Evolutionary conservation across 768 basidiomycete genomes (phyloP).

Genomic region (Pleurotus sapidus): DNA sequence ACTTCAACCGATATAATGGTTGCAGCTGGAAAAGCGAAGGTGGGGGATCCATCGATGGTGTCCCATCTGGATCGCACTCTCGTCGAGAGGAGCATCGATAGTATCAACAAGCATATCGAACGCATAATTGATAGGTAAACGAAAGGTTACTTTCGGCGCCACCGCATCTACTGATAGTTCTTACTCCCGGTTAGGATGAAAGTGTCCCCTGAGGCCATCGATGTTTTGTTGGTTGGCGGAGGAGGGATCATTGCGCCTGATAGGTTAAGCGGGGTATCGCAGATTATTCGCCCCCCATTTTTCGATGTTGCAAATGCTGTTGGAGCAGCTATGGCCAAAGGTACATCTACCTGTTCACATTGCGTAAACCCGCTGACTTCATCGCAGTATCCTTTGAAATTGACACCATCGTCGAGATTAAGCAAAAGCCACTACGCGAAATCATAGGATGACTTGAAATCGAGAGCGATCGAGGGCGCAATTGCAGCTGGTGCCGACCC

Average conservation of each 20-base stretch:
- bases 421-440: constrained; percentile 11
- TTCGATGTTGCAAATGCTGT: constrained; percentile 61
- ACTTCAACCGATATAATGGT: constrained; percentile 65
- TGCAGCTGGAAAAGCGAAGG: constrained; percentile 14
- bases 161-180: neutral
- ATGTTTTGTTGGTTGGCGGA: constrained; percentile 64
- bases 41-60: constrained; percentile 18
- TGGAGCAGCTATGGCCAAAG: constrained; percentile 23
- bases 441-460: constrained; percentile 31
- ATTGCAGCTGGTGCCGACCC: constrained; percentile 43
- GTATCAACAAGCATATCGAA: constrained; percentile 23
- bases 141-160: neutral
- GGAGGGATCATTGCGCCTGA: constrained; percentile 59
- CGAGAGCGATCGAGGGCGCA: constrained; percentile 39
- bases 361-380: no score
- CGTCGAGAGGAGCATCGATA: constrained; percentile 12
- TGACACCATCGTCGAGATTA: constrained; percentile 27
- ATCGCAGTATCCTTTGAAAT: constrained; percentile 25
- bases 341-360: neutral
- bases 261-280: constrained; percentile 46
- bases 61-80: constrained; percentile 12
- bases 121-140: constrained; percentile 12
- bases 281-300: constrained; percentile 24
- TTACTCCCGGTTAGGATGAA: constrained; percentile 41
- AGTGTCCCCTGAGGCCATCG: constrained; percentile 41